Base-by-base conservation (phyloP, 768 basidiomycete genomes). In the Pleurotus sapidus region DNA sequence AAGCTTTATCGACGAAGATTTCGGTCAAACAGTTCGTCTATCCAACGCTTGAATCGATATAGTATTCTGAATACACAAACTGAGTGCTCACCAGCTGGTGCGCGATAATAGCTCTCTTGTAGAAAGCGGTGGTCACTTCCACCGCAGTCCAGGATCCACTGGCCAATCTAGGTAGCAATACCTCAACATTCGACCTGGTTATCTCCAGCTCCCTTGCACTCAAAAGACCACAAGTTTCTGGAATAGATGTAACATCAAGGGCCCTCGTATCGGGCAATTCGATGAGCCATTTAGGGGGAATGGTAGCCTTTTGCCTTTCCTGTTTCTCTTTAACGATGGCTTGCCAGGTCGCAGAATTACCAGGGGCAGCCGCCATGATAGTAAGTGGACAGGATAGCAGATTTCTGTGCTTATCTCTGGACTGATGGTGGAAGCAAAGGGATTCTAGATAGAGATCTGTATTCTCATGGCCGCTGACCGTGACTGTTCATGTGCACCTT, bases 1-100 rank as follows among this genome's bases (percentile, higher is more conserved):
- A 72, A 0, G 88, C 92, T 4, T 79, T 77, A 20, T 92, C 87
- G 51, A 91, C 79, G 63, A 89, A 91, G n/a, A 91, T 84, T 68
- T 93, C 91, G 0, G 91, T 93, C 38, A 93, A 66, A 66, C 92
- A 93, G 61, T 92, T 92, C 4, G 84, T 84, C 89, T 91, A 63
- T 46, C 39, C 18, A 42, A 5, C 7, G 8, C 17, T 49, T 8
- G 12, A 34, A 11, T 20, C 20, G 3, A 20, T 20, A 20, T 20
- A 3, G 3, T 20, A 20, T 20, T 20, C 3, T 20, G 20, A 20
- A 20, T 20, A 20, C 20, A 20, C 3, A 20, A 20, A 3, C 20
- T 20, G 20, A 20, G 20, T 20, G 20, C 20, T 60, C 61, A 86
- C 84, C 27, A 88, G 68, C 64, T 88, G 86, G 11, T 90, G 87